Conservation (phyloP, 129 eudicot species). For the Helichrysum umbraculigerum region DNA sequence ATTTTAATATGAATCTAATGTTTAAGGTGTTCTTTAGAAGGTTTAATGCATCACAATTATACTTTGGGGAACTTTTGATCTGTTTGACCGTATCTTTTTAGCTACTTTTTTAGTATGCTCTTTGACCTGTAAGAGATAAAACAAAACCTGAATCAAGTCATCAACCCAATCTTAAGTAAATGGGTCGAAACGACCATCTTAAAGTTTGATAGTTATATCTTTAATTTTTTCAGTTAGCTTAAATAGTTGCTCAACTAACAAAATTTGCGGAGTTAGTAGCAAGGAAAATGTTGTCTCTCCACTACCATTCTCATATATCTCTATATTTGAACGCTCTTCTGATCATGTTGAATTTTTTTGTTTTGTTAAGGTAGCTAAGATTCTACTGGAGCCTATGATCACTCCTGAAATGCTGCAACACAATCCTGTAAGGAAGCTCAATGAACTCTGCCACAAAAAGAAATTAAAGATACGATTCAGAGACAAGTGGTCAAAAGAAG, state of each 20-base stretch:
- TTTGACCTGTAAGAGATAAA: background rate
- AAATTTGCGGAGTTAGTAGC: background rate
- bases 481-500: constrained; percentile 53
- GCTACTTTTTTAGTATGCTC: background rate
- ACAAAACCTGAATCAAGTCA: background rate
- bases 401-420: constrained; percentile 68
- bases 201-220: background rate
- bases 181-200: background rate
- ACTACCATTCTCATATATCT: background rate
- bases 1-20: background rate
- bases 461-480: constrained; percentile 41
- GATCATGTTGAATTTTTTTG: background rate
- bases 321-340: background rate
- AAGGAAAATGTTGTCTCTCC: background rate
- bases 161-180: background rate
- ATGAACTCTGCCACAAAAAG: constrained; percentile 66
- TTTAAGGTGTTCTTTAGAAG: background rate
- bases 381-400: constrained; percentile 61
- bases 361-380: constrained; percentile 50
- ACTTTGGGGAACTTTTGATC: background rate
- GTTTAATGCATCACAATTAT: background rate
- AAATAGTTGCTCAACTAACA: background rate
- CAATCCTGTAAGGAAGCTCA: constrained; percentile 61
- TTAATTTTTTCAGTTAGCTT: background rate
- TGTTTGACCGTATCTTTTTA: background rate